Evolutionary conservation across 352 stramenopile genomes (phyloP).

Genomic region (Thalassiosira sp.): DNA sequence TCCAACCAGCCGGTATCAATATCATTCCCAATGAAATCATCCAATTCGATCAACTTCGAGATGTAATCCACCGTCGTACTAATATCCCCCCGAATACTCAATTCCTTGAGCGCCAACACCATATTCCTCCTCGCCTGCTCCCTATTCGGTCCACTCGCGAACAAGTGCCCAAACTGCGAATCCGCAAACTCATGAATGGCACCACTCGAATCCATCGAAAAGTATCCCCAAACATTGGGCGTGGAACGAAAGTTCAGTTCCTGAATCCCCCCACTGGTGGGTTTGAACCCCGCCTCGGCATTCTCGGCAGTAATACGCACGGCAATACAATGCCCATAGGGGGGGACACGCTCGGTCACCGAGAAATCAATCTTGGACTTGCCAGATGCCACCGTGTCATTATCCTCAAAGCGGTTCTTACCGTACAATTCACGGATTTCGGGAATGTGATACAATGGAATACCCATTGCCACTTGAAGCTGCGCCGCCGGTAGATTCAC

Average conservation of each 20-base stretch:
- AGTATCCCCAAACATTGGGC: constrained; percentile 99
- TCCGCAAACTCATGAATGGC: constrained; percentile 99
- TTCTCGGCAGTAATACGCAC: constrained; percentile 99
- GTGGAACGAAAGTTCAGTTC: constrained; percentile 99
- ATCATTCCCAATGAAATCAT: constrained; percentile 97
- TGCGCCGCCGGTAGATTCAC: constrained; percentile 95
- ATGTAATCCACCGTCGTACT: constrained; percentile 99
- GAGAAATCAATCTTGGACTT: constrained; percentile 94
- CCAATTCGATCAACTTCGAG: constrained; percentile 97
- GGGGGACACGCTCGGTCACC: constrained; percentile 65
- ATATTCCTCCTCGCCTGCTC: constrained; percentile 92
- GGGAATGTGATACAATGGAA: constrained; percentile 97
- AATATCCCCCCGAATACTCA: constrained; percentile 99
- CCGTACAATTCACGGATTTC: constrained; percentile 97
- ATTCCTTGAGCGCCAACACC: constrained; percentile 97
- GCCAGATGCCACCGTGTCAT: constrained; percentile 36
- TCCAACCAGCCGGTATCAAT: constrained; percentile 99
- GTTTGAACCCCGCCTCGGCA: constrained; percentile 98
- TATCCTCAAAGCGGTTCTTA: constrained; percentile 89
- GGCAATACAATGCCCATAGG: constrained; percentile 96
- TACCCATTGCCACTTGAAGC: constrained; percentile 98
- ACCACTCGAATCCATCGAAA: constrained; percentile 97
- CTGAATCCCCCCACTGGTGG: constrained; percentile 95
- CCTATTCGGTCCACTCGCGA: constrained; percentile 93
- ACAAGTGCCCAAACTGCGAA: constrained; percentile 99